phyloP scores from a whole-genome alignment of 148 eudicot species.

The Euryodendron excelsum region DNA sequence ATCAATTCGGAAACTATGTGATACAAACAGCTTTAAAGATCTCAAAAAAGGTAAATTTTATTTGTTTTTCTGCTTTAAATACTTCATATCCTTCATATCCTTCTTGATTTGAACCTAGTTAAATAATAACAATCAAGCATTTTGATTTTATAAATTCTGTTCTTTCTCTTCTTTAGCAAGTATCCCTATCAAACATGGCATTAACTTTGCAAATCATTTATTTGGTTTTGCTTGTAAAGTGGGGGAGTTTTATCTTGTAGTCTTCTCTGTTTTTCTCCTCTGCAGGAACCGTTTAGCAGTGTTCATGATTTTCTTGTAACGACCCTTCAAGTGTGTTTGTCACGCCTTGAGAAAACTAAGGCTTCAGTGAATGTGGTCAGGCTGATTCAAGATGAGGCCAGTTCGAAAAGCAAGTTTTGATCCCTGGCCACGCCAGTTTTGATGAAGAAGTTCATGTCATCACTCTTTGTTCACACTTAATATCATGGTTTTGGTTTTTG shows the following conservation, averaged over 20 bases:
- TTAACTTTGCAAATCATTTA: neutral
- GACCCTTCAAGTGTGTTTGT: neutral
- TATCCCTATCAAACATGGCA: too few relatives aligned
- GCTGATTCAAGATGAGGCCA: neutral
- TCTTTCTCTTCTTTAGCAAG: neutral
- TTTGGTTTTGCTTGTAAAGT: too few relatives aligned
- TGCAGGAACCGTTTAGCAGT: neutral
- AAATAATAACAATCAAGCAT: too few relatives aligned
- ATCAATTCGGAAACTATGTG: slow-evolving; percentile 22
- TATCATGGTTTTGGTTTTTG: too few relatives aligned
- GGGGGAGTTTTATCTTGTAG: too few relatives aligned
- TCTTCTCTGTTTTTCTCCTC: neutral
- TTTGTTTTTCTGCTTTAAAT: too few relatives aligned
- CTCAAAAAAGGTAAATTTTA: slow-evolving; percentile 3
- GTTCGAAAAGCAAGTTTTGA: neutral
- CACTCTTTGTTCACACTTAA: neutral
- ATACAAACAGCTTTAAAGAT: slow-evolving; percentile 12
- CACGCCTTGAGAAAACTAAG: neutral
- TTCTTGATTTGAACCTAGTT: too few relatives aligned
- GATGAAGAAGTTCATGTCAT: neutral
- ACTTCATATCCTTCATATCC: too few relatives aligned
- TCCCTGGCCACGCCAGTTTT: neutral
- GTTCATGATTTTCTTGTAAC: neutral
- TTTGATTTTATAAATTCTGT: too few relatives aligned
- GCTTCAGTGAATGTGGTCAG: neutral